Conservation (phyloP, 805 yeast genomes). For the Wilhelminamyces savonicus region DNA sequence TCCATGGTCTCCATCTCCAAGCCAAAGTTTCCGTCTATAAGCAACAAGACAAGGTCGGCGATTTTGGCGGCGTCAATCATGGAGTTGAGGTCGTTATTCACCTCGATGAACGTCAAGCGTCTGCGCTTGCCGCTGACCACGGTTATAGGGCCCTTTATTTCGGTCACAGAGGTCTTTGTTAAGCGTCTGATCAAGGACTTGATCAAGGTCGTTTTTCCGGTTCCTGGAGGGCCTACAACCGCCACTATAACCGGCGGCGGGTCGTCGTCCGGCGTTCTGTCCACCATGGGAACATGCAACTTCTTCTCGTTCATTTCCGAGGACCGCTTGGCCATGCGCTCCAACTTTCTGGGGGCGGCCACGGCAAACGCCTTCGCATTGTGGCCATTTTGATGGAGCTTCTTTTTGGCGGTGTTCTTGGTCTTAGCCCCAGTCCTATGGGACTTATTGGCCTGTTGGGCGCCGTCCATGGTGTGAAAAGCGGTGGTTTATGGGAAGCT, state of each 20-base stretch:
- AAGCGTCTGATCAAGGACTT: constrained; percentile 82
- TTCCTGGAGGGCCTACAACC: constrained; percentile 98
- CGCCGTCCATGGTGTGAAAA: constrained; percentile 6
- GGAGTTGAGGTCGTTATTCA: constrained; percentile 84
- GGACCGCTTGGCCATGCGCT: constrained; percentile 75
- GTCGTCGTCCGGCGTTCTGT: constrained; percentile 93
- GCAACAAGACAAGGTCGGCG: constrained; percentile 82
- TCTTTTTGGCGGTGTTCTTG: constrained; percentile 67
- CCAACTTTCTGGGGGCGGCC: constrained; percentile 71
- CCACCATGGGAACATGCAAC: constrained; percentile 95
- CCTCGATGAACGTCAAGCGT: constrained; percentile 88
- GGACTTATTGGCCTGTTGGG: constrained; percentile 65
- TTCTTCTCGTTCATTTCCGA: constrained; percentile 79
- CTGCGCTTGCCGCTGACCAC: constrained; percentile 94
- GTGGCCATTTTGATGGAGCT: constrained; percentile 78
- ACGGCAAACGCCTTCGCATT: constrained; percentile 41
- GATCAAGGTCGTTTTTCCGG: constrained; percentile 92
- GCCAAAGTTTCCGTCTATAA: constrained; percentile 97
- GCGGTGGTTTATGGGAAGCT: background rate
- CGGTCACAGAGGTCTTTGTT: constrained; percentile 79
- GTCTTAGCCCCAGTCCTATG: constrained; percentile 62
- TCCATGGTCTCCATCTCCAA: constrained; percentile 99
- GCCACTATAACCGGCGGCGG: constrained; percentile 97
- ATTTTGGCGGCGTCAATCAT: constrained; percentile 96
- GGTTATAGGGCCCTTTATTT: constrained; percentile 93